phyloP scores from a whole-genome alignment of 202 grass and related monocot species.

The Musa balbisiana region DNA sequence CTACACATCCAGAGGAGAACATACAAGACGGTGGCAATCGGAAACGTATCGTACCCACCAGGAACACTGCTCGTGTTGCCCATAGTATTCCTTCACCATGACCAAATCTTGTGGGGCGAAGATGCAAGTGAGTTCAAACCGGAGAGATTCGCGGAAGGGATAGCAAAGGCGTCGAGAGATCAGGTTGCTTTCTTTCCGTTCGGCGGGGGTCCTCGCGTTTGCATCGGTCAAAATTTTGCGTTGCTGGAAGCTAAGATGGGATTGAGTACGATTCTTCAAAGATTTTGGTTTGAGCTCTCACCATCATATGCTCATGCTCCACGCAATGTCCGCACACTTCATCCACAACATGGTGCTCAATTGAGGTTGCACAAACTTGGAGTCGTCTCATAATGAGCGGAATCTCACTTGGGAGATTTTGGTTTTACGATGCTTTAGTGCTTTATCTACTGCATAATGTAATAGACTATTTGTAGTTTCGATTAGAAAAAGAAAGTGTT shows the following conservation, averaged over 20 bases:
- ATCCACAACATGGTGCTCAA: constrained; percentile 62
- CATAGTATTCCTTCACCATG: constrained; percentile 43
- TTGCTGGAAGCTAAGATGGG: constrained; percentile 66
- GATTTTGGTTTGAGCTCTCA: constrained; percentile 57
- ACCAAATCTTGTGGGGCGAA: constrained; percentile 48
- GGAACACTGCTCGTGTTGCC: constrained; percentile 40
- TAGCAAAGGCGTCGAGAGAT: constrained; percentile 49
- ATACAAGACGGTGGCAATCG: constrained; percentile 45
- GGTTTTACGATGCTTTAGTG: background rate
- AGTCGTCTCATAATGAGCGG: background rate
- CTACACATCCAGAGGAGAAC: constrained; percentile 32
- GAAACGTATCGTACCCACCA: constrained; percentile 42
- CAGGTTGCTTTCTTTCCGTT: constrained; percentile 48
- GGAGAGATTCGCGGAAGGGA: constrained; percentile 45
- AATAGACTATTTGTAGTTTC: background rate
- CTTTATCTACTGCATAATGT: background rate
- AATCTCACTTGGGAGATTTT: background rate
- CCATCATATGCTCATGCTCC: constrained; percentile 66
- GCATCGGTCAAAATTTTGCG: constrained; percentile 60
- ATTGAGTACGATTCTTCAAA: constrained; percentile 42
- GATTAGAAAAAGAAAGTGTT: no score
- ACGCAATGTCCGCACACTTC: constrained; percentile 40
- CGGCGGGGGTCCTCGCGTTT: constrained; percentile 53
- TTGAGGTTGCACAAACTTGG: constrained; percentile 41
- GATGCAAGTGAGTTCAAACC: constrained; percentile 57